Conservation (phyloP, 768 basidiomycete genomes). For the Mycena chlorophos region DNA sequence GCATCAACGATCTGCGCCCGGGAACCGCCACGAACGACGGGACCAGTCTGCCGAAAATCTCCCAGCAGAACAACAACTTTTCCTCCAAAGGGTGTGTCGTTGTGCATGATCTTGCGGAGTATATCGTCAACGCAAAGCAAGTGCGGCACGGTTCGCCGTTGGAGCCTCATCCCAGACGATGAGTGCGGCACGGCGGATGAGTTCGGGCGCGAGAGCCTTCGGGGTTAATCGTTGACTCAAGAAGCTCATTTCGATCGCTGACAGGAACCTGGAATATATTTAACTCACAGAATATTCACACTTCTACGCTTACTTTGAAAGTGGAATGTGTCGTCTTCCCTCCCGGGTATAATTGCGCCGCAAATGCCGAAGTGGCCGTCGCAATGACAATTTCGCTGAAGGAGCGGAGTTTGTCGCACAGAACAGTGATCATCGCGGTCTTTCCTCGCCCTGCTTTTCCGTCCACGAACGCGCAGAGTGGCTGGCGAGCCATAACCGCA, state of each 20-base stretch:
- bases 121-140: conserved; percentile 38
- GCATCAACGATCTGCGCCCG: conserved; percentile 32
- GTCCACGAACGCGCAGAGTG: conserved; percentile 34
- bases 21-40: conserved; percentile 35
- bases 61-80: conserved; percentile 38
- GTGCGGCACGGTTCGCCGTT: conserved; percentile 37
- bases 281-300: not conserved
- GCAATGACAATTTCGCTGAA: conserved; percentile 32
- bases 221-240: conserved; percentile 32
- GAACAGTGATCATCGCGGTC: conserved; percentile 35
- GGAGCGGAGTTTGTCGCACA: conserved; percentile 33
- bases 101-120: conserved; percentile 29
- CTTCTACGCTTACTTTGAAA: not conserved
- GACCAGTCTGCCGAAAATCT: conserved; percentile 43
- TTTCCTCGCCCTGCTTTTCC: conserved; percentile 45
- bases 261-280: conserved; percentile 31
- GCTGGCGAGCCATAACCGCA: conserved; percentile 2
- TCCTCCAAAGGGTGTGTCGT: conserved; percentile 36
- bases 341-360: conserved; percentile 28
- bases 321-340: not conserved
- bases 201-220: conserved; percentile 30
- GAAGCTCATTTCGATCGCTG: conserved; percentile 31
- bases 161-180: conserved; percentile 47
- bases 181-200: conserved; percentile 31
- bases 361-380: conserved; percentile 41